A percentile compares a stretch with the other conserved stretches of the same genome.
Evolutionary conservation across 495 filamentous ascomycete species (phyloP).

Genomic region (Daldinia vernicosa): DNA sequence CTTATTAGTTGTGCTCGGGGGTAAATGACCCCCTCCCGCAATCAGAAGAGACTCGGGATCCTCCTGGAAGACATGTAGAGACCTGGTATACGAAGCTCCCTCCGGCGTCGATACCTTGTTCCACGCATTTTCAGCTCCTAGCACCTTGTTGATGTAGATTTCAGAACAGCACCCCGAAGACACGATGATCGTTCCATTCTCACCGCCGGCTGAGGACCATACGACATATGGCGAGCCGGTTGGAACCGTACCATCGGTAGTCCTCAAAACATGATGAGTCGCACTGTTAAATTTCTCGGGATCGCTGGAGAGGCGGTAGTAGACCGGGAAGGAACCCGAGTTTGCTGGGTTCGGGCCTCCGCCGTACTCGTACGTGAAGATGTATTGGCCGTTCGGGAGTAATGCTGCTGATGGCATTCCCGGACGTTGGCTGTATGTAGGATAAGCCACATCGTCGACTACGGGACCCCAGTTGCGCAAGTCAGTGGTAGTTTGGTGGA

Average conservation of each 20-base stretch:
- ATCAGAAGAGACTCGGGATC: slow-evolving; percentile 51
- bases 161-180: slow-evolving; percentile 60
- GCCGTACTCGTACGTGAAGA: slow-evolving; percentile 71
- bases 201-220: slow-evolving; percentile 63
- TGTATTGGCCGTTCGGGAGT: slow-evolving; percentile 68
- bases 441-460: slow-evolving; percentile 69
- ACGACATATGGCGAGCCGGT: slow-evolving; percentile 64
- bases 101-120: slow-evolving; percentile 57
- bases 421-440: slow-evolving; percentile 68
- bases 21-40: slow-evolving; percentile 53
- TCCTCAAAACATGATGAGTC: slow-evolving; percentile 54
- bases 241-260: slow-evolving; percentile 58
- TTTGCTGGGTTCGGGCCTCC: slow-evolving; percentile 53
- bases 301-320: slow-evolving; percentile 58
- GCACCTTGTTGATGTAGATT: slow-evolving; percentile 65
- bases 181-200: slow-evolving; percentile 67
- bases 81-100: slow-evolving; percentile 59
- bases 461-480: slow-evolving; percentile 64
- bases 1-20: slow-evolving; percentile 54
- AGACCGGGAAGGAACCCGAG: slow-evolving; percentile 61
- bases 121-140: slow-evolving; percentile 66
- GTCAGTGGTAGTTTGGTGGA: slow-evolving; percentile 67
- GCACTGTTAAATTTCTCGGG: slow-evolving; percentile 63
- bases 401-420: slow-evolving; percentile 71
- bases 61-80: slow-evolving; percentile 57